A percentile compares a stretch with the other conserved stretches of the same genome.
Conservation (phyloP, 1,284 basidiomycete species). For the Apiotrichum veenhuisii region DNA sequence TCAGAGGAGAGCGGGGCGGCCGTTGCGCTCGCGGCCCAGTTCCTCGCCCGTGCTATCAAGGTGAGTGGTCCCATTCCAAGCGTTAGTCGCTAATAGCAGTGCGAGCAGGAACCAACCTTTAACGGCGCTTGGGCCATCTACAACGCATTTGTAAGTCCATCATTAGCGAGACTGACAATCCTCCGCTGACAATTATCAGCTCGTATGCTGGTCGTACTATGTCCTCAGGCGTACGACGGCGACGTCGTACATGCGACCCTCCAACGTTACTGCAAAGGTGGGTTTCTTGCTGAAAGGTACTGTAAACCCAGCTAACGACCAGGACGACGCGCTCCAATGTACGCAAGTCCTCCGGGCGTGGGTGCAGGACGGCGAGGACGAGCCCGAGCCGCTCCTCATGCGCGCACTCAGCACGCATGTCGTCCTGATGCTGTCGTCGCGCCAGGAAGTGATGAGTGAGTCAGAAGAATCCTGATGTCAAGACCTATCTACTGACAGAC, state of each 20-base stretch:
- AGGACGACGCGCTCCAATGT: constrained; percentile 7
- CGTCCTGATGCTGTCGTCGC: neutral
- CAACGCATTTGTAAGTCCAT: constrained; percentile 1
- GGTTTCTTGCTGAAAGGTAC: neutral
- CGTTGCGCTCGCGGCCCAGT: neutral
- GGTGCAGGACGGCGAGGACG: neutral
- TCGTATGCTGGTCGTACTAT: constrained; percentile 8
- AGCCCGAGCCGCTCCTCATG: constrained; percentile 3
- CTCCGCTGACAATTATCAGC: constrained; percentile 1
- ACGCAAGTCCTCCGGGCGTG: neutral
- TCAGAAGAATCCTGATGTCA: no score
- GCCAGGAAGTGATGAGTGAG: constrained; percentile 4
- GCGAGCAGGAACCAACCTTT: neutral
- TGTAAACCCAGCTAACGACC: neutral
- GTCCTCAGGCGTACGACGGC: neutral
- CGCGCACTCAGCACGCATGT: constrained; percentile 7
- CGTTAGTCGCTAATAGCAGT: neutral
- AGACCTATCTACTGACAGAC: no score
- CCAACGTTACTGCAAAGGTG: neutral
- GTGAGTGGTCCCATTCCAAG: neutral
- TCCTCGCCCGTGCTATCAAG: neutral
- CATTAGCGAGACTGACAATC: no score
- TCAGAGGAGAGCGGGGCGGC: neutral
- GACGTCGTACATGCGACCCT: neutral
- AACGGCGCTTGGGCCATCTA: constrained; percentile 8